These are phyloP conservation scores for Sugiyamaella novakii DNA, from an alignment of 1,139 yeast genomes.

Conservation along the genomic window DNA sequence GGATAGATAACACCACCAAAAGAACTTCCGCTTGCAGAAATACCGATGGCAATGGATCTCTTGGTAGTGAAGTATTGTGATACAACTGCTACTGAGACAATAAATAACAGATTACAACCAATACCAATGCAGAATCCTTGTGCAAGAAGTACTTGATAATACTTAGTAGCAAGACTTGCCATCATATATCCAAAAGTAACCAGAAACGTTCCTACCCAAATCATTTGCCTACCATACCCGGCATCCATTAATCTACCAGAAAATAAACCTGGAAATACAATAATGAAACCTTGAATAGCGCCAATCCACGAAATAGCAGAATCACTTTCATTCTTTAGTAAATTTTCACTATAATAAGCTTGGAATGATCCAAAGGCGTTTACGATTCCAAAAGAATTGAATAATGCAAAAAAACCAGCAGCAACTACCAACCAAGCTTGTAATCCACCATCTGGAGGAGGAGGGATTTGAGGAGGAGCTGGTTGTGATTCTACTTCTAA, in stretches of 20 bases:
- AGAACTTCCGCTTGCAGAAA: constrained; percentile 61
- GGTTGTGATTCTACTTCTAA: not conserved
- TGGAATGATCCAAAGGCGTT: constrained; percentile 66
- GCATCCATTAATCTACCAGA: constrained; percentile 63
- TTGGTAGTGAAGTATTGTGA: constrained; percentile 56
- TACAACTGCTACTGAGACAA: constrained; percentile 33
- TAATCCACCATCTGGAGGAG: constrained; percentile 40
- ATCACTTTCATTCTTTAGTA: constrained; percentile 47
- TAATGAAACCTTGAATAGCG: constrained; percentile 57
- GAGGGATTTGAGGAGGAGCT: not conserved
- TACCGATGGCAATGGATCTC: constrained; percentile 58
- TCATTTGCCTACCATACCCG: constrained; percentile 36
- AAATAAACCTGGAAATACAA: constrained; percentile 53
- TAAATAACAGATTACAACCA: constrained; percentile 50
- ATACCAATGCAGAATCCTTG: constrained; percentile 58
- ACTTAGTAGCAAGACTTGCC: constrained; percentile 52
- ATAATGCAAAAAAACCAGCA: constrained; percentile 50
- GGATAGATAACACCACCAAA: constrained; percentile 44
- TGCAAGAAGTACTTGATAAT: constrained; percentile 59
- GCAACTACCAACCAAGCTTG: constrained; percentile 40
- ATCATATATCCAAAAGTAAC: constrained; percentile 53
- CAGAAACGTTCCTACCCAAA: constrained; percentile 51
- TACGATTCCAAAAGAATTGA: constrained; percentile 60
- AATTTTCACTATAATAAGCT: constrained; percentile 54
- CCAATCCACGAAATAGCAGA: constrained; percentile 66